phyloP scores from a whole-genome alignment of 129 eudicot species.

The Helianthus annuus region DNA sequence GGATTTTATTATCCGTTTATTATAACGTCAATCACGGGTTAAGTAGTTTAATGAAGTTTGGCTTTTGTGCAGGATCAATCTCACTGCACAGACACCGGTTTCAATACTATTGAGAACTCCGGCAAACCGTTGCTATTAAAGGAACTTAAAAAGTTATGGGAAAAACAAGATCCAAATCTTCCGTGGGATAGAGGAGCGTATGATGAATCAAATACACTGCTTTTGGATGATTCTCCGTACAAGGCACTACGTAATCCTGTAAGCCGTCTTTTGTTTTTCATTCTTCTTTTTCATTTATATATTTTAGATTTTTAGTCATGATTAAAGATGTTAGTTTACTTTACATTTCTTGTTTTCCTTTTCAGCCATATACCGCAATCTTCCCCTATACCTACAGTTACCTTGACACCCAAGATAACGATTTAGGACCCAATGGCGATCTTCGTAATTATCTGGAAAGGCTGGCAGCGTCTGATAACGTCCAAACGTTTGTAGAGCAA shows the following conservation, averaged over 20 bases:
- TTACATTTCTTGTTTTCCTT: neutral
- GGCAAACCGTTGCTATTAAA: conserved; percentile 67
- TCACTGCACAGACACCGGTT: conserved; percentile 67
- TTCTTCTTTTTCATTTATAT: neutral
- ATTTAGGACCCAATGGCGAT: conserved; percentile 35
- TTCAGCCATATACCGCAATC: conserved; percentile 50
- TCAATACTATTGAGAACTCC: conserved; percentile 56
- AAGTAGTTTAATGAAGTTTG: conserved; percentile 13
- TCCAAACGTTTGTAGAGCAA: conserved; percentile 29
- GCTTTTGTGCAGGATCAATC: conserved; percentile 71
- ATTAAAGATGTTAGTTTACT: conserved; percentile 13
- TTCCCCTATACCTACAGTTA: conserved; percentile 42
- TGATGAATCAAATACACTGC: conserved; percentile 66
- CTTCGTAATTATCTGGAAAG: conserved; percentile 31
- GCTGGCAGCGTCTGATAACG: conserved; percentile 31
- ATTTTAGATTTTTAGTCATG: neutral
- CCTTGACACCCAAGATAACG: conserved; percentile 34
- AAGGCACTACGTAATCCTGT: conserved; percentile 82
- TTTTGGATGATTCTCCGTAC: conserved; percentile 80
- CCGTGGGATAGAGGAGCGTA: conserved; percentile 71
- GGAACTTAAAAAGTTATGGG: conserved; percentile 82
- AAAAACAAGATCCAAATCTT: conserved; percentile 59
- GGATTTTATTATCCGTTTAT: conserved; percentile 19
- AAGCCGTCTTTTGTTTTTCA: conserved; percentile 13
- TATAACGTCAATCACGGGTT: conserved; percentile 6